phyloP scores from a whole-genome alignment of 805 yeast genomes.

The Teunomyces kruisii region DNA sequence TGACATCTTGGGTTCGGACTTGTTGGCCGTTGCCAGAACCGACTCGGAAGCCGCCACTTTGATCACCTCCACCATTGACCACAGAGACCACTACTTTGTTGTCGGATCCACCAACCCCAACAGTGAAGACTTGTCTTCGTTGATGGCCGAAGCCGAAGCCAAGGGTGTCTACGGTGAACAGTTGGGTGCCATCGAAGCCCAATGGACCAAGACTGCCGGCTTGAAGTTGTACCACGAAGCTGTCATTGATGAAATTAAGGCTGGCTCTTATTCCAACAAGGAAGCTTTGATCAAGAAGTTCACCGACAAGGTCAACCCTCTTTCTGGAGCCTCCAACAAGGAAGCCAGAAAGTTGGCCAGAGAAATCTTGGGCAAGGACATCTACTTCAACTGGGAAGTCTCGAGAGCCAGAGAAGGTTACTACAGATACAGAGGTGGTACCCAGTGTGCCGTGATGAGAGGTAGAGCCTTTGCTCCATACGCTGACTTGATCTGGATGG shows the following conservation, averaged over 20 bases:
- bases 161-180: conserved; percentile 70
- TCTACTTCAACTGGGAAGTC: conserved; percentile 92
- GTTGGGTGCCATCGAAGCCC: conserved; percentile 70
- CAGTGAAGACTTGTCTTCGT: conserved; percentile 67
- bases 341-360: conserved; percentile 79
- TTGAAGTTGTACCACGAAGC: conserved; percentile 90
- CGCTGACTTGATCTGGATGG: conserved; percentile 98
- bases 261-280: conserved; percentile 59
- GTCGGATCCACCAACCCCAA: conserved; percentile 89
- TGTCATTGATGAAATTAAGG: conserved; percentile 75
- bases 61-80: conserved; percentile 89
- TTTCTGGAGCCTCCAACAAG: conserved; percentile 69
- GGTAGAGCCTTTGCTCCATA: conserved; percentile 94
- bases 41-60: conserved; percentile 98
- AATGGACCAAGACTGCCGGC: conserved; percentile 82
- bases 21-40: conserved; percentile 89
- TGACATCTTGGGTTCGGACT: conserved; percentile 85
- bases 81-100: conserved; percentile 90
- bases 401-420: conserved; percentile 96
- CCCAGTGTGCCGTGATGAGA: conserved; percentile 95
- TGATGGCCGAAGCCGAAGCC: conserved; percentile 78
- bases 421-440: conserved; percentile 94
- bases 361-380: conserved; percentile 73
- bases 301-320: conserved; percentile 67
- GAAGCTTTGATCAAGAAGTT: conserved; percentile 63